These are phyloP conservation scores for Fusarium keratoplasticum DNA, from an alignment of 2,329 filamentous ascomycete species.

Conservation along the genomic window DNA sequence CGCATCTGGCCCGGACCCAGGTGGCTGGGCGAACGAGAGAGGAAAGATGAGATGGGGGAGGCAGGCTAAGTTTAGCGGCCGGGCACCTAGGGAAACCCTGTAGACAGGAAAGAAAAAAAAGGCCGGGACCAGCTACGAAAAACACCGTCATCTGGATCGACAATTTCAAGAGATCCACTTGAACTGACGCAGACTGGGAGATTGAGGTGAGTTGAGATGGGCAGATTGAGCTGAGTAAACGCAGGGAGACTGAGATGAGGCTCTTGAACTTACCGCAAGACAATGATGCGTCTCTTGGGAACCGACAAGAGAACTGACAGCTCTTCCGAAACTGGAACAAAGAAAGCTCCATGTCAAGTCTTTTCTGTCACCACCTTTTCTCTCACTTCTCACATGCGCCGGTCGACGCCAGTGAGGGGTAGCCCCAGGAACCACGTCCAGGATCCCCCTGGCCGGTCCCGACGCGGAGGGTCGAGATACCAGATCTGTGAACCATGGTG, in stretches of 20 bases:
- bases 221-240: conserved; percentile 3
- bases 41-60: conserved; percentile 20
- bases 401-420: conserved; percentile 41
- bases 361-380: conserved; percentile 39
- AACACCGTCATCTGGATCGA: conserved; percentile 29
- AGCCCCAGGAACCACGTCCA: conserved; percentile 43
- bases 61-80: conserved; percentile 40
- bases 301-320: conserved; percentile 10
- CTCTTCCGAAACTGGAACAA: neutral
- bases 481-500: conserved; percentile 40
- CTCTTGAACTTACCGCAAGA: neutral
- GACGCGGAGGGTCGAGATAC: conserved; percentile 42
- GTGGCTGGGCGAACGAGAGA: conserved; percentile 42
- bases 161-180: conserved; percentile 25
- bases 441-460: conserved; percentile 41
- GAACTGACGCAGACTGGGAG: conserved; percentile 25
- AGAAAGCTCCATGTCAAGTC: neutral
- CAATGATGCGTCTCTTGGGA: neutral
- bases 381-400: conserved; percentile 40
- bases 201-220: conserved; percentile 26
- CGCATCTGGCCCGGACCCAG: conserved; percentile 32
- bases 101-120: conserved; percentile 17
- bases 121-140: conserved; percentile 17
- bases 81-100: conserved; percentile 27
- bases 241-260: conserved; percentile 11